A percentile compares a stretch with the other conserved stretches of the same genome.
Evolutionary conservation across 441 rosid species (phyloP).

Genomic region (Bruguiera hainesii): DNA sequence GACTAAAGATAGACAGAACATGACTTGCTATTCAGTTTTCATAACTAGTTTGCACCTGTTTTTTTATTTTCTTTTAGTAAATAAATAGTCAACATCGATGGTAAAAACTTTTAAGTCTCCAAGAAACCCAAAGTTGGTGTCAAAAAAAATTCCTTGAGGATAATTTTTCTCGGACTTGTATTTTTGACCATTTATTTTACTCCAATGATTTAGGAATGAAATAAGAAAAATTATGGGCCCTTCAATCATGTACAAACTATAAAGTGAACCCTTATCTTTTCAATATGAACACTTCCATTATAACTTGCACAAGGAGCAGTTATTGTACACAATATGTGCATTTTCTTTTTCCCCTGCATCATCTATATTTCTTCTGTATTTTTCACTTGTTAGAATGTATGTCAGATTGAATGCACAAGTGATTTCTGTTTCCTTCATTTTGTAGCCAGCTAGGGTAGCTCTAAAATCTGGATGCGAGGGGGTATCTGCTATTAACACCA

Average conservation of each 20-base stretch:
- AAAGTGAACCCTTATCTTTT: not conserved
- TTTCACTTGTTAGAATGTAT: conserved; percentile 6
- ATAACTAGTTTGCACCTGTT: not conserved
- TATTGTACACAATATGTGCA: too few species aligned
- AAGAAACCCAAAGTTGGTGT: too few species aligned
- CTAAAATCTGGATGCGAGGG: conserved; percentile 82
- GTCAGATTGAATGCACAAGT: conserved; percentile 4
- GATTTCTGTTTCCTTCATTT: conserved; percentile 11
- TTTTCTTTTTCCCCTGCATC: not conserved
- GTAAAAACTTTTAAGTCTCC: too few species aligned
- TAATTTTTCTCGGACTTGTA: too few species aligned
- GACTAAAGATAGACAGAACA: too few species aligned
- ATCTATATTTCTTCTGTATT: not conserved
- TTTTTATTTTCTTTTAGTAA: not conserved
- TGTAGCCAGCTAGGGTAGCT: conserved; percentile 87
- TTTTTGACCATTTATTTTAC: too few species aligned
- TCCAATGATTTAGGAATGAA: too few species aligned
- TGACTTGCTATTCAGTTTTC: not conserved
- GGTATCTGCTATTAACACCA: conserved; percentile 81
- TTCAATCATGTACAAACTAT: not conserved
- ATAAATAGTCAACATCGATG: too few species aligned
- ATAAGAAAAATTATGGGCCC: not conserved
- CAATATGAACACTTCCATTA: not conserved
- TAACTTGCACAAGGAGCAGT: too few species aligned
- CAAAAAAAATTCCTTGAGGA: too few species aligned